These are phyloP conservation scores for Zygotorulaspora florentina DNA, from an alignment of 805 yeast species.

Conservation along the genomic window DNA sequence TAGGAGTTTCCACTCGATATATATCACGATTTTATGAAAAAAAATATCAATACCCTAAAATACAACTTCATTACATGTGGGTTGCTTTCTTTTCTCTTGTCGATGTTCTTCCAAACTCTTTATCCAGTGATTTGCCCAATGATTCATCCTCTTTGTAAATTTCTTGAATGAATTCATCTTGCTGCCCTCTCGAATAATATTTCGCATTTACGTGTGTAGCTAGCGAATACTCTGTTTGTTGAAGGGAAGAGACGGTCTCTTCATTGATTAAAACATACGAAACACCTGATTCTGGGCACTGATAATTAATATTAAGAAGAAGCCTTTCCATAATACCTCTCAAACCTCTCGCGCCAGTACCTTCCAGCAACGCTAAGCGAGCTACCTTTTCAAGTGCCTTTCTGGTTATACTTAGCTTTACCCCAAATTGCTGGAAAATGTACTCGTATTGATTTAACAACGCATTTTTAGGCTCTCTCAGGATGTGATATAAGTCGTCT, in stretches of 20 bases:
- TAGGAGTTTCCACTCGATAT: background rate
- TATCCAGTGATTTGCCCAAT: constrained; percentile 35
- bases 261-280: constrained; percentile 47
- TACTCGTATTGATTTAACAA: constrained; percentile 50
- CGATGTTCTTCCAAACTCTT: constrained; percentile 31
- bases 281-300: constrained; percentile 55
- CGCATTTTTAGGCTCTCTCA: constrained; percentile 55
- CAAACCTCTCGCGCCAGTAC: constrained; percentile 60
- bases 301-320: constrained; percentile 49
- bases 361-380: constrained; percentile 44
- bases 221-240: constrained; percentile 32
- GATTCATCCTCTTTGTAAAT: constrained; percentile 41
- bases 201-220: constrained; percentile 37
- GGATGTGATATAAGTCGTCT: constrained; percentile 44
- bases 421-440: constrained; percentile 50
- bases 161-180: constrained; percentile 40
- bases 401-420: constrained; percentile 45
- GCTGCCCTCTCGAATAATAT: constrained; percentile 45
- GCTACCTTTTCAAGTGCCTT: constrained; percentile 49
- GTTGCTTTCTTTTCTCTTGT: constrained; percentile 13
- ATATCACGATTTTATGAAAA: background rate
- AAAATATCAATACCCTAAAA: no score
- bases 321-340: constrained; percentile 52
- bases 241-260: constrained; percentile 41
- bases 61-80: background rate